Conservation (phyloP, 441 rosid genomes). For the Euphorbia celastroides region DNA sequence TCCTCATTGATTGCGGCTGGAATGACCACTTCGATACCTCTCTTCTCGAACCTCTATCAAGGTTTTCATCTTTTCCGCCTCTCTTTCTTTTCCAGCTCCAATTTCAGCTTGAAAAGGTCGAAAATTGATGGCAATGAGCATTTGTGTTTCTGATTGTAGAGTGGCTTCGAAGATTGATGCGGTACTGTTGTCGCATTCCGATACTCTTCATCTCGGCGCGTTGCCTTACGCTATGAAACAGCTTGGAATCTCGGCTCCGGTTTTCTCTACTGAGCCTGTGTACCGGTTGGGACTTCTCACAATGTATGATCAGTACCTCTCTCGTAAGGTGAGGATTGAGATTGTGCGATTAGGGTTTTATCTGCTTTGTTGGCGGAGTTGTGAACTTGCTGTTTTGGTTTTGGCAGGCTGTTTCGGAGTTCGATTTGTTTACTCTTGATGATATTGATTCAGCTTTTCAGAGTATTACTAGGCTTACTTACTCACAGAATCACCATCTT, state of each 20-base stretch:
- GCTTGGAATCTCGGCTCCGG: slow-evolving; percentile 79
- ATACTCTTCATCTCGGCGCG: slow-evolving; percentile 90
- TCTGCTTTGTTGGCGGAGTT: neutral
- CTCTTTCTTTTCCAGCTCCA: neutral
- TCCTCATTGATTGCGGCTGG: slow-evolving; percentile 96
- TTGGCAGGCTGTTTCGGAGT: slow-evolving; percentile 87
- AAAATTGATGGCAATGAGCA: neutral
- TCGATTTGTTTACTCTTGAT: slow-evolving; percentile 84
- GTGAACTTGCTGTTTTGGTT: neutral
- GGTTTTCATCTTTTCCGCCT: slow-evolving; percentile 25
- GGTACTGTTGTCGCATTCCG: slow-evolving; percentile 81
- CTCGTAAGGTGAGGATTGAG: slow-evolving; percentile 57
- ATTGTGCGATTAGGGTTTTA: neutral
- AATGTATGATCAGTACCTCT: slow-evolving; percentile 87
- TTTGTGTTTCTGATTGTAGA: slow-evolving; percentile 29
- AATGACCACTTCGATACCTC: slow-evolving; percentile 87
- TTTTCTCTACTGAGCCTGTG: slow-evolving; percentile 87
- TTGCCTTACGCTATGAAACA: slow-evolving; percentile 91
- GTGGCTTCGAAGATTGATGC: slow-evolving; percentile 87
- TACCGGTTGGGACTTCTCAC: slow-evolving; percentile 80
- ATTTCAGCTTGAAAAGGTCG: neutral
- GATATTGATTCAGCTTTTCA: slow-evolving; percentile 92
- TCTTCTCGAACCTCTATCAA: slow-evolving; percentile 85
- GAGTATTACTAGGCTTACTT: slow-evolving; percentile 75
- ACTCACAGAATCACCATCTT: slow-evolving; percentile 81